Conservation (phyloP, 2,329 filamentous ascomycete species). For the Teratosphaeria viscida region DNA sequence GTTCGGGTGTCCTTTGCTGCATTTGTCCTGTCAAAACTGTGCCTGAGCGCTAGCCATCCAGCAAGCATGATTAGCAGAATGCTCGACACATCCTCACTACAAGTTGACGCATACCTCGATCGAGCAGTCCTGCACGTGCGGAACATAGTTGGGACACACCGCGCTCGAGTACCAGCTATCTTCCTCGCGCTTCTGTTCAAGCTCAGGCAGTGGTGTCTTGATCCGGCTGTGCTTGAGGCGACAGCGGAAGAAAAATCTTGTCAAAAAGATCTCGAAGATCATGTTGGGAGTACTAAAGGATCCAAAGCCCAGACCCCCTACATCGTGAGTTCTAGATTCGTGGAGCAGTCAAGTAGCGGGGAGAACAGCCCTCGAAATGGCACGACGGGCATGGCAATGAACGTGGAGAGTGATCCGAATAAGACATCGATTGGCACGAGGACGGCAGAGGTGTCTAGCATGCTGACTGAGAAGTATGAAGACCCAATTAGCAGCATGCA, state of each 20-base stretch:
- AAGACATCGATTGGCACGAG: neutral
- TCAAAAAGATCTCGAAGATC: neutral
- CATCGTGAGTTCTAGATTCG: neutral
- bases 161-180: conserved; percentile 16
- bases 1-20: conserved; percentile 62
- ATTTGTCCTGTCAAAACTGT: conserved; percentile 64
- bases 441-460: neutral
- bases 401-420: neutral
- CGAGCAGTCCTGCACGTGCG: conserved; percentile 59
- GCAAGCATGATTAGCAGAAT: conserved; percentile 59
- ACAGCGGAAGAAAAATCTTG: neutral
- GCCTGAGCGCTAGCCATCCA: conserved; percentile 54
- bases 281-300: neutral
- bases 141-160: conserved; percentile 42
- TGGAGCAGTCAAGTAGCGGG: neutral
- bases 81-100: conserved; percentile 57
- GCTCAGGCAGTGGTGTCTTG: conserved; percentile 21
- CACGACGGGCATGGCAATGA: neutral
- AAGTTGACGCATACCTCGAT: conserved; percentile 56
- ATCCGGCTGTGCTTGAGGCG: conserved; percentile 13
- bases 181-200: conserved; percentile 23
- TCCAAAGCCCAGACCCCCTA: neutral
- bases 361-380: neutral
- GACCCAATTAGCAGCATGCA: neutral
- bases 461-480: neutral